A percentile compares a stretch with the other conserved stretches of the same genome.
Evolutionary conservation across 257 asterid species (phyloP).

Genomic region (Ligustrum vulgare): DNA sequence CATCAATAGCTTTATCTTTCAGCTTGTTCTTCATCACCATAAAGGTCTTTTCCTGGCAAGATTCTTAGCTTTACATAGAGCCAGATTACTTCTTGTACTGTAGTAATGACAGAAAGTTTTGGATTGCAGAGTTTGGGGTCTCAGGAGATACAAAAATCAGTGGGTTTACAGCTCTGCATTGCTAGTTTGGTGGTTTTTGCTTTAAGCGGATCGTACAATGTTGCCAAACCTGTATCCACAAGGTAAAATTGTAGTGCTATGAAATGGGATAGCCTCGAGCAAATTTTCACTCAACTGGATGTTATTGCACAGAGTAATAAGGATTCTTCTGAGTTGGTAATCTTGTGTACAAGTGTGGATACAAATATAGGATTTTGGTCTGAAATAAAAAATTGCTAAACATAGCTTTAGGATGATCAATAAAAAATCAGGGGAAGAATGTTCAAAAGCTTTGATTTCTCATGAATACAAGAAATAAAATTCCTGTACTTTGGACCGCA

Average conservation of each 20-base stretch:
- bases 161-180: slow-evolving; percentile 65
- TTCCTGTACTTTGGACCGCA: background rate
- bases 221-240: slow-evolving; percentile 45
- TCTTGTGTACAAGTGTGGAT: background rate
- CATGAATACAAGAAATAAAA: background rate
- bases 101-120: slow-evolving; percentile 15
- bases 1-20: slow-evolving; percentile 74
- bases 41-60: slow-evolving; percentile 49
- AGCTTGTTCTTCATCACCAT: slow-evolving; percentile 64
- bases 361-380: background rate
- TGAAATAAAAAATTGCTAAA: background rate
- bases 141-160: slow-evolving; percentile 45
- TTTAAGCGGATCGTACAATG: slow-evolving; percentile 62
- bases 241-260: slow-evolving; percentile 42
- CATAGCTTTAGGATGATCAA: background rate
- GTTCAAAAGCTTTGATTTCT: background rate
- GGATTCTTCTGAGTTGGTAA: background rate
- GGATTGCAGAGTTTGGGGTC: slow-evolving; percentile 58
- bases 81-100: slow-evolving; percentile 8
- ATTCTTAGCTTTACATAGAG: slow-evolving; percentile 19
- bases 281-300: slow-evolving; percentile 10
- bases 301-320: slow-evolving; percentile 10
- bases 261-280: slow-evolving; percentile 15
- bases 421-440: background rate
- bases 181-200: slow-evolving; percentile 69